phyloP scores from a whole-genome alignment of 2,329 filamentous ascomycete genomes.

The Penicillium frequentans region DNA sequence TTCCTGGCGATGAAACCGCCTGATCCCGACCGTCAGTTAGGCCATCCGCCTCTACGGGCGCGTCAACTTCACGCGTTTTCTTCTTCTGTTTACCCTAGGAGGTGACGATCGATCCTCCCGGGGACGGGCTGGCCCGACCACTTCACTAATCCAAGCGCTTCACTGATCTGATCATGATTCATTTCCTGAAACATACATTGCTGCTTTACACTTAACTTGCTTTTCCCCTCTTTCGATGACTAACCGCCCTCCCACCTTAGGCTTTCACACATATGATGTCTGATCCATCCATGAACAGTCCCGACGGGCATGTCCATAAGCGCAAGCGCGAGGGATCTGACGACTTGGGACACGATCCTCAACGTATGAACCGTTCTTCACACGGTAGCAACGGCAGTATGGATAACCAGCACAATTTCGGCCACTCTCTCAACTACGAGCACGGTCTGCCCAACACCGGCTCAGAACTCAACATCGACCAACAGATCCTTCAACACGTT shows the following conservation, averaged over 20 bases:
- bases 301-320: constrained; percentile 39
- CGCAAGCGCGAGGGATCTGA: constrained; percentile 44
- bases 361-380: constrained; percentile 43
- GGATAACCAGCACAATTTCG: constrained; percentile 36
- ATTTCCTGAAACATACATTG: not conserved
- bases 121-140: not conserved
- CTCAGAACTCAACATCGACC: constrained; percentile 45
- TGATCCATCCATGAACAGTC: constrained; percentile 37
- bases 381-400: constrained; percentile 43
- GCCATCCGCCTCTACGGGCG: constrained; percentile 16
- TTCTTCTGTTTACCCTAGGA: constrained; percentile 16
- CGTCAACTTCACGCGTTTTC: constrained; percentile 32
- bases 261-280: constrained; percentile 31
- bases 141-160: constrained; percentile 3
- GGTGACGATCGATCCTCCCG: constrained; percentile 13
- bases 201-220: not conserved
- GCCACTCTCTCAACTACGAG: constrained; percentile 40
- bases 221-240: constrained; percentile 16
- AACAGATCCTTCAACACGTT: constrained; percentile 50
- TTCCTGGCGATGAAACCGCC: not conserved
- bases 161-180: not conserved
- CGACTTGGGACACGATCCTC: constrained; percentile 39
- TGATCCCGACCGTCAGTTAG: constrained; percentile 2
- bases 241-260: constrained; percentile 16
- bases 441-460: constrained; percentile 38